These are phyloP conservation scores for Ganoderma sp. DNA, from an alignment of 1,284 basidiomycete species.

Conservation along the genomic window DNA sequence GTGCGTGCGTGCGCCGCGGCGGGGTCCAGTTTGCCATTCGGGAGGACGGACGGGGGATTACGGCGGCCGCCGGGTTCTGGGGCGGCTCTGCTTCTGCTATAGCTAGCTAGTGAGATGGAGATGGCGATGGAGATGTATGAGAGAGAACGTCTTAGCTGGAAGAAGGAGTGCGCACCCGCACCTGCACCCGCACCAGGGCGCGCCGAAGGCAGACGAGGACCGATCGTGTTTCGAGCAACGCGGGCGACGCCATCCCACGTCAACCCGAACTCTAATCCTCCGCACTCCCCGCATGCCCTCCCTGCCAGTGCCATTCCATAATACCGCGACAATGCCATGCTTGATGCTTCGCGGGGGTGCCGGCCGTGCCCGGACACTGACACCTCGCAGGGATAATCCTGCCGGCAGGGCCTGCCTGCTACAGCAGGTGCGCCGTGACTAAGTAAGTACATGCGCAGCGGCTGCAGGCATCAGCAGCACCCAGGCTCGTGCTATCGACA, in stretches of 20 bases:
- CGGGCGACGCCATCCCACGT: not conserved
- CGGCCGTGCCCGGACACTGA: not conserved
- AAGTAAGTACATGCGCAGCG: not conserved
- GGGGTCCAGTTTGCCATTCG: not conserved
- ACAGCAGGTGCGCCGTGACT: too few species aligned
- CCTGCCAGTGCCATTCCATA: not conserved
- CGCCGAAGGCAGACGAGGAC: not conserved
- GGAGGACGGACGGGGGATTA: not conserved
- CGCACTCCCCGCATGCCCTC: not conserved
- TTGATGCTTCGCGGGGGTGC: conserved; percentile 3
- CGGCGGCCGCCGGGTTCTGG: not conserved
- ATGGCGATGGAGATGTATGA: too few species aligned
- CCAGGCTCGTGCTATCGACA: too few species aligned
- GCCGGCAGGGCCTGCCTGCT: too few species aligned
- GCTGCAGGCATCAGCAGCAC: not conserved
- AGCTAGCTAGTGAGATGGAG: too few species aligned
- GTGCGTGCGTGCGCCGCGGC: not conserved
- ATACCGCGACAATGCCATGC: not conserved
- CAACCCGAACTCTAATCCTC: not conserved
- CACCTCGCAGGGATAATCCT: not conserved
- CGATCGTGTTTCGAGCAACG: conserved; percentile 10
- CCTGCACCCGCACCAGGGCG: not conserved
- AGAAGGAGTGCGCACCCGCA: not conserved
- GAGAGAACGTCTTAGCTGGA: not conserved
- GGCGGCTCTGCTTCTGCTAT: not conserved